Percentiles rank a stretch among this genome's conserved stretches.
Evolutionary conservation across 2,329 filamentous ascomycete species (phyloP).

Genomic region (Ustilaginoidea virens): DNA sequence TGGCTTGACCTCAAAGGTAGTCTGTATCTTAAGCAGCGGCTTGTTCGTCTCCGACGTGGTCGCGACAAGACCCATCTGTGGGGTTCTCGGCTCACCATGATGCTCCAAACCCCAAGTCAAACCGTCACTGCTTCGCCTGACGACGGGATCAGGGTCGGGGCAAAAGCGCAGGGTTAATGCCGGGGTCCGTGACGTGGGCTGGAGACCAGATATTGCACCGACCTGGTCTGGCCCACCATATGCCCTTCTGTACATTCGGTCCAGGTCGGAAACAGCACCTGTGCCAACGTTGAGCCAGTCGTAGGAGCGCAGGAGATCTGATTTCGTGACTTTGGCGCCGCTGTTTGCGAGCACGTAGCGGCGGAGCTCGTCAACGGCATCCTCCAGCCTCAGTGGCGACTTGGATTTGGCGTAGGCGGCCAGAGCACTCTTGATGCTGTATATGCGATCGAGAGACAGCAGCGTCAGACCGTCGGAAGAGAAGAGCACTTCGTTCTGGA

Average conservation of each 20-base stretch:
- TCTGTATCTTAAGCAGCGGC: slow-evolving; percentile 26
- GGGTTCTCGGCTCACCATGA: slow-evolving; percentile 6
- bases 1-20: slow-evolving; percentile 18
- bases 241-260: slow-evolving; percentile 37
- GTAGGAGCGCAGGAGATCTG: slow-evolving; percentile 38
- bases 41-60: slow-evolving; percentile 10
- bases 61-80: slow-evolving; percentile 11
- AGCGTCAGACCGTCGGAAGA: slow-evolving; percentile 42
- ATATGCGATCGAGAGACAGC: slow-evolving; percentile 44
- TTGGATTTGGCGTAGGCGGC: slow-evolving; percentile 36
- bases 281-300: slow-evolving; percentile 39
- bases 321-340: slow-evolving; percentile 31
- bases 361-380: slow-evolving; percentile 47
- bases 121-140: too few relatives aligned
- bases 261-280: slow-evolving; percentile 35
- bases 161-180: too few relatives aligned
- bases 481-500: slow-evolving; percentile 47
- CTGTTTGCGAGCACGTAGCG: slow-evolving; percentile 40
- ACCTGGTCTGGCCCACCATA: slow-evolving; percentile 34
- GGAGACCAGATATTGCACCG: slow-evolving; percentile 33
- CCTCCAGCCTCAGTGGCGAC: slow-evolving; percentile 32
- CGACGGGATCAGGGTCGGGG: too few relatives aligned
- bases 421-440: slow-evolving; percentile 47
- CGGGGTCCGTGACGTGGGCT: too few relatives aligned
- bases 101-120: too few relatives aligned